Evolutionary conservation across 1,284 basidiomycete genomes (phyloP), one percentile per base, ranked within the genome.

Genomic region (Spongiforma sp.): DNA sequence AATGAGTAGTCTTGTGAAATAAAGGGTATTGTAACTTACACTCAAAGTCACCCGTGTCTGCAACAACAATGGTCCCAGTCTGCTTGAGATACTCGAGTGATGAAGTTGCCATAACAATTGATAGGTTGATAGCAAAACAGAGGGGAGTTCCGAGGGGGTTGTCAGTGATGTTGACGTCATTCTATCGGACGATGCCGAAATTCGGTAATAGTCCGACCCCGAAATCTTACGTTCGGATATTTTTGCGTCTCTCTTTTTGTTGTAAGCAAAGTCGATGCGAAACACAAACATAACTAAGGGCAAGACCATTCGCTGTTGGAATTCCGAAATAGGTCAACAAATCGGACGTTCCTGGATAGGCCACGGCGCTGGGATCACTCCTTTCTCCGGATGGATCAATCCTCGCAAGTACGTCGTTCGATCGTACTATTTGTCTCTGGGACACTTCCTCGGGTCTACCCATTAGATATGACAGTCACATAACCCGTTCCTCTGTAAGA

Each of bases 381-480:
- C 60, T 69, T 26, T 72, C 62, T 1, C 53, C 61, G 3, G 60
- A 66, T 26, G 68, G 70, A n/a, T 57, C 33, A 0, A 60, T 62
- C 11, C 50, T 73, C 2, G 65, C 69, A 0, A 68, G 69, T 11
- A 36, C 58, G 0, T 65, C 36, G 36, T 15, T 11, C 41, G 55
- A 0, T 65, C 69, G 2, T 5, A 69, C 61, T 2, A 26, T 72
- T 21, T 62, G 55, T 30, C 65, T 74, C 53, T 69, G 69, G 71
- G 37, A 67, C 17, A 4, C 60, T 2, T 3, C 28, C 1, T 61
- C 59, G 9, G 62, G 69, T 5, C 5, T 32, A 7, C 36, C 41
- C 0, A 21, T 70, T 2, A 50, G 43, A 36, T 12, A 57, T 11
- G 21, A 32, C 41, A 43, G 69, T 11, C 32, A 17, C 14, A 56